Base-by-base conservation (phyloP, 164 flowering plant genomes). In the Houttuynia cordata region DNA sequence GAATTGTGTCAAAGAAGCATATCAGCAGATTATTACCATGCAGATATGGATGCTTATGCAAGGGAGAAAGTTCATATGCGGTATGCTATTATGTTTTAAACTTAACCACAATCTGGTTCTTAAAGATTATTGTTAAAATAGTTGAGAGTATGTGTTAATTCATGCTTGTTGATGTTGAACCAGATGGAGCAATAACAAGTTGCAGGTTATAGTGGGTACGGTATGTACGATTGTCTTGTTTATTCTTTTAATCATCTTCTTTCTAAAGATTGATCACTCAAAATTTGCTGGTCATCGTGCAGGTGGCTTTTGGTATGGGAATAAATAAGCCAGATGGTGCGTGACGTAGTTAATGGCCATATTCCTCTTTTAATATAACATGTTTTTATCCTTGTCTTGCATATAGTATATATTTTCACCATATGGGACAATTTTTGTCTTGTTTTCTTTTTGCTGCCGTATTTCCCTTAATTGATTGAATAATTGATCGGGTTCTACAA, bases 251-350 rank as follows among this genome's bases (percentile, higher is more conserved):
- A 15, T 65, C 12, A 10, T 53, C 30, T 30, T 30, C 37, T 2
- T 6, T 30, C 37, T 6, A 30, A n/a, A 51, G 60, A 55, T 42
- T 47, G 53, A 20, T 58, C 60, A 39, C 18, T 13, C 20, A n/a
- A 56, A 23, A 15, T 41, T 60, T 47, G 34, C 57, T 63, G 65
- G 10, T 63, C 61, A 63, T 67, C 41, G 73, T 73, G 61, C 78
- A 93, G 99, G 99, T 93, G 65, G 99, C 99, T 51, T 93, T 93
- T 83, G 99, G 99, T 24, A 93, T 93, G 99, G 99, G 99, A 74
- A 93, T 93, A 68, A 90, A 93, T 79, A 93, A 93, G 75, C 99
- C 97, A 58, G 99, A 93, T 83, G 99, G 99, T 93, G 57, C 77
- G 90, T 84, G 15, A 22, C 24, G n/a, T 30, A 30, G 37, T 30